These are phyloP conservation scores for Aphanomyces cochlioides DNA, from an alignment of 352 stramenopile genomes.

Conservation along the genomic window DNA sequence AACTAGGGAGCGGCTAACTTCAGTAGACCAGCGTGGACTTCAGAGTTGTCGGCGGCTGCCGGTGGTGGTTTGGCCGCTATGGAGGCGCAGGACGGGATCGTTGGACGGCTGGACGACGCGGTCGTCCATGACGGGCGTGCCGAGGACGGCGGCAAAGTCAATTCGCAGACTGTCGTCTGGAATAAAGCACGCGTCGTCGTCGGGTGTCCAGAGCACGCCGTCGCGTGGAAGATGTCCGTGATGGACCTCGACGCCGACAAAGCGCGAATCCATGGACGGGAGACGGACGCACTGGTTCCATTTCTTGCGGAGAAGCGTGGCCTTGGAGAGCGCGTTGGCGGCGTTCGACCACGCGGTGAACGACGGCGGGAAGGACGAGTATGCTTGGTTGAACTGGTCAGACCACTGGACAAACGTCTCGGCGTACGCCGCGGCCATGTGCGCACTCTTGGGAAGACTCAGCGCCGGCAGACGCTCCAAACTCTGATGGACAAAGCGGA, in stretches of 20 bases:
- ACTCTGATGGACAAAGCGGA: neutral
- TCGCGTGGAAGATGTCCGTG: neutral
- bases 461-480: neutral
- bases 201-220: neutral
- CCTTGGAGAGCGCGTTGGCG: neutral
- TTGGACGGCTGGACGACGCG: no score
- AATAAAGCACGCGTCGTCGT: neutral
- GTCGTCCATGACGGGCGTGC: neutral
- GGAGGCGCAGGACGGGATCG: no score
- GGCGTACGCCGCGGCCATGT: neutral
- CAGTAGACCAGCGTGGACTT: no score
- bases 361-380: neutral
- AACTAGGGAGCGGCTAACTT: no score
- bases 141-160: neutral
- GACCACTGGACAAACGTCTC: neutral
- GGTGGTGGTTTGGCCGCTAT: no score
- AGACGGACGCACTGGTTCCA: neutral
- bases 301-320: neutral
- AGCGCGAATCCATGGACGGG: neutral
- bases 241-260: constrained; percentile 1
- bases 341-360: neutral
- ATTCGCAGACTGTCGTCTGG: no score
- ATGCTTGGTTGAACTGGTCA: neutral
- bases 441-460: neutral
- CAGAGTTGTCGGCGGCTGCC: no score